Evolutionary conservation across 306 rosid species (phyloP).

Genomic region (Prunus armeniaca): DNA sequence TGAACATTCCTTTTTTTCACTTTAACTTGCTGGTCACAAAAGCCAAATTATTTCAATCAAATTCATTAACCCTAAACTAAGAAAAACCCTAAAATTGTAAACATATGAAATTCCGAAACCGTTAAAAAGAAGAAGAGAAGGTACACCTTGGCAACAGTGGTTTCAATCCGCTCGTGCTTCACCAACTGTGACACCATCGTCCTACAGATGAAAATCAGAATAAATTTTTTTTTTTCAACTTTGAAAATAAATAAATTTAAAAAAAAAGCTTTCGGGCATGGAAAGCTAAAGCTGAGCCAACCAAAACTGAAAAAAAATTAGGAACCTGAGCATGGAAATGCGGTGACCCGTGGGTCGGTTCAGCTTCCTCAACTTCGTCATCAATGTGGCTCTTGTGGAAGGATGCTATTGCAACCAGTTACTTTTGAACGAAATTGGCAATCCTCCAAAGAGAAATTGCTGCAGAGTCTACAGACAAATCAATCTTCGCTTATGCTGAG

Average conservation of each 20-base stretch:
- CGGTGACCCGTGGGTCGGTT: constrained; percentile 74
- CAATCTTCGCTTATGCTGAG: no score
- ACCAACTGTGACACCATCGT: constrained; percentile 97
- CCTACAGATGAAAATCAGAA: constrained; percentile 23
- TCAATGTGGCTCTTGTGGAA: constrained; percentile 1
- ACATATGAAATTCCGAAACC: neutral
- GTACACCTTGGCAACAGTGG: constrained; percentile 91
- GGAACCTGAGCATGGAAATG: constrained; percentile 82
- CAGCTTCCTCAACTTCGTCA: constrained; percentile 91
- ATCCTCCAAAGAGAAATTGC: no score
- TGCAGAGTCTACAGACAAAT: no score
- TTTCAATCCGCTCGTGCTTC: constrained; percentile 95
- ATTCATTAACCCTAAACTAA: neutral
- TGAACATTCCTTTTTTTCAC: neutral
- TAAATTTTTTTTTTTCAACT: neutral
- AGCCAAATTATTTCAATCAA: neutral
- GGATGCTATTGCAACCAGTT: no score
- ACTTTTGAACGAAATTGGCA: no score
- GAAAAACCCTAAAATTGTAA: neutral
- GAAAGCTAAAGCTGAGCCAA: neutral
- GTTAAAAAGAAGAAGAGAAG: neutral
- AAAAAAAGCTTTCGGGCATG: neutral
- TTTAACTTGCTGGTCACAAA: neutral
- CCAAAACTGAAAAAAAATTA: no score
- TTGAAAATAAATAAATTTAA: neutral